Evolutionary conservation across 78 protist genomes (phyloP).

Genomic region (Dictyostelium intermedium): DNA sequence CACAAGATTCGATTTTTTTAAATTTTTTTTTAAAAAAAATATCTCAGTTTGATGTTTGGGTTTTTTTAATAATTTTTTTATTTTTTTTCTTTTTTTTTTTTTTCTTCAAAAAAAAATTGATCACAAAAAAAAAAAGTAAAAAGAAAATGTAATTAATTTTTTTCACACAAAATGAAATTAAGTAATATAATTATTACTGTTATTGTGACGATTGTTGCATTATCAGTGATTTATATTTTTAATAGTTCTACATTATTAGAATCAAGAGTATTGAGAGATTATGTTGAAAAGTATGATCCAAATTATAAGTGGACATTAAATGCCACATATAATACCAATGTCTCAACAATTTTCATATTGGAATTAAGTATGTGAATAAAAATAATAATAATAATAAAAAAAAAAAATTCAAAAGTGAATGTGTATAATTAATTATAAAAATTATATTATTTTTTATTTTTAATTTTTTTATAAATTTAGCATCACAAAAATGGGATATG

Average conservation of each 20-base stretch:
- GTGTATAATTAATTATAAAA: too few species aligned
- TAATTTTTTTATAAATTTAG: background rate
- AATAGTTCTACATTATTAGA: background rate
- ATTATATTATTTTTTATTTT: background rate
- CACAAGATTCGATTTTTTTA: too few species aligned
- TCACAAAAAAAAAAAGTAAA: too few species aligned
- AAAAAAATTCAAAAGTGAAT: background rate
- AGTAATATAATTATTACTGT: background rate
- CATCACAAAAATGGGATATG: background rate
- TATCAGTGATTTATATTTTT: background rate
- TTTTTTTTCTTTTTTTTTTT: too few species aligned
- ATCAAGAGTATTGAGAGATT: background rate
- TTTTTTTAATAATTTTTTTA: too few species aligned
- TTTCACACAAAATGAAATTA: background rate
- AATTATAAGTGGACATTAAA: slow-evolving; percentile 3
- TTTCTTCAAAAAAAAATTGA: too few species aligned
- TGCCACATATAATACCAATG: background rate
- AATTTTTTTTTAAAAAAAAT: too few species aligned
- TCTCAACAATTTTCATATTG: background rate
- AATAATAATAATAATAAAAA: background rate
- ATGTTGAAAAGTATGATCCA: slow-evolving; percentile 5
- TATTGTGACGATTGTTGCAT: background rate
- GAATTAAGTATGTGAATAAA: slow-evolving; percentile 17
- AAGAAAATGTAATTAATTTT: background rate
- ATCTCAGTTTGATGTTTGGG: too few species aligned